Conservation (phyloP, 2,329 filamentous ascomycete genomes). For the Claviceps fusiformis region DNA sequence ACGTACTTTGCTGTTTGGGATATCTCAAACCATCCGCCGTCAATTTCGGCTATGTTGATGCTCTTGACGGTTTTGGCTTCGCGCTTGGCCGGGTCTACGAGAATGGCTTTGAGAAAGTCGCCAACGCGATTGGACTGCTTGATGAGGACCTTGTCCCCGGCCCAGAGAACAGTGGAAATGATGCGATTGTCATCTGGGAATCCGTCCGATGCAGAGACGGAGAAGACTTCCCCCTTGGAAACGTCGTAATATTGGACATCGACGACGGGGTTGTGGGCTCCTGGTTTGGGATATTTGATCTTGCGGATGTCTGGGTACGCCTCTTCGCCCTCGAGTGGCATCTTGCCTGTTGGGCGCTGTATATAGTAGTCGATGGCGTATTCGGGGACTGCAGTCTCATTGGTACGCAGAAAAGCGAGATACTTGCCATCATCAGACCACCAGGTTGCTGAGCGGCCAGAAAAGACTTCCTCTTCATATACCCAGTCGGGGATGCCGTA, state of each 20-base stretch:
- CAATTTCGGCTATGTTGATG: conserved; percentile 67
- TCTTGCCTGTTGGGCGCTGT: conserved; percentile 64
- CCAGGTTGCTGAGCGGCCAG: conserved; percentile 75
- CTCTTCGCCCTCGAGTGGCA: conserved; percentile 56
- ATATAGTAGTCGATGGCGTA: conserved; percentile 92
- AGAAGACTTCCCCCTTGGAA: conserved; percentile 61
- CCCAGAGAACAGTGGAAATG: conserved; percentile 90
- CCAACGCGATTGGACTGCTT: conserved; percentile 92
- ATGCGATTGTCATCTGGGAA: conserved; percentile 73
- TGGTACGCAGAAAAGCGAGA: conserved; percentile 82
- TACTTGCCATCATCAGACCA: conserved; percentile 87
- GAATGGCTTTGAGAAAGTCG: conserved; percentile 73
- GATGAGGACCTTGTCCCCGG: conserved; percentile 69
- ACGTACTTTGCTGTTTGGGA: conserved; percentile 76
- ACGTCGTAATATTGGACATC: conserved; percentile 83
- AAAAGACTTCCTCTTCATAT: conserved; percentile 59
- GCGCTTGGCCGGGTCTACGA: conserved; percentile 65
- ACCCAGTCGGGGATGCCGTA: conserved; percentile 98
- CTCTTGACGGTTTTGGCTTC: conserved; percentile 67
- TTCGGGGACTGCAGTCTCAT: conserved; percentile 82
- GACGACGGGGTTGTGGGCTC: conserved; percentile 83
- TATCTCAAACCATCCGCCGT: conserved; percentile 96
- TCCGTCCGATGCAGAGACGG: conserved; percentile 60
- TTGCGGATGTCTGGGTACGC: conserved; percentile 78
- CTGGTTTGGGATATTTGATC: conserved; percentile 97